A percentile compares a stretch with the other conserved stretches of the same genome.
These are phyloP conservation scores for Lepiota subincarnata DNA, from an alignment of 768 basidiomycete genomes.

Conservation along the genomic window DNA sequence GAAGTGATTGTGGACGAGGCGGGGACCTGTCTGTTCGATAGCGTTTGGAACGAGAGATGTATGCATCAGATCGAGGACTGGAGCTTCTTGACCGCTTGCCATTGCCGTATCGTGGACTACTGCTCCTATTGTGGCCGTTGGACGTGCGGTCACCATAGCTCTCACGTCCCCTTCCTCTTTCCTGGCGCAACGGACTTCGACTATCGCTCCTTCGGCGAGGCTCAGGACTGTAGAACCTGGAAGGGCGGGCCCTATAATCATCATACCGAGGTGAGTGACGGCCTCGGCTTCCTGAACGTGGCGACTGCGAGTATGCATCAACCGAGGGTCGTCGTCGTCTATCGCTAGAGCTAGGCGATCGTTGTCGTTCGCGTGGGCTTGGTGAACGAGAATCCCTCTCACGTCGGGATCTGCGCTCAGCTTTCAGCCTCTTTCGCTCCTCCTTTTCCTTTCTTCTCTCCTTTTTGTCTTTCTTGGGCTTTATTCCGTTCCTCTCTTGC, in stretches of 20 bases:
- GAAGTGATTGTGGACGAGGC: constrained; percentile 20
- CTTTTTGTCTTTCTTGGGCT: constrained; percentile 74
- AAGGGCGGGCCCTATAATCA: constrained; percentile 21
- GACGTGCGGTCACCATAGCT: constrained; percentile 27
- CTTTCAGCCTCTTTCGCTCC: constrained; percentile 39
- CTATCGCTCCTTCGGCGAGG: constrained; percentile 27
- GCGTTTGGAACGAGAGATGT: constrained; percentile 40
- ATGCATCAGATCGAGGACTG: constrained; percentile 20
- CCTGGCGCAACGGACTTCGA: constrained; percentile 21
- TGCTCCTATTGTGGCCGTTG: constrained; percentile 20
- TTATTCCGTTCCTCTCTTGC: constrained; percentile 78
- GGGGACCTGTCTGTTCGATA: constrained; percentile 45
- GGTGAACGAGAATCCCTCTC: constrained; percentile 21
- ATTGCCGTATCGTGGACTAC: constrained; percentile 22
- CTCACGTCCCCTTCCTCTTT: constrained; percentile 21
- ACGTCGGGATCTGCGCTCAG: constrained; percentile 31
- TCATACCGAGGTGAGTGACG: constrained; percentile 29
- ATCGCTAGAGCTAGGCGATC: neutral
- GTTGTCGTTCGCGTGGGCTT: constrained; percentile 13
- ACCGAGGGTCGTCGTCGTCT: too few relatives aligned
- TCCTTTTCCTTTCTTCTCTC: constrained; percentile 50
- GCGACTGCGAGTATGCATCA: constrained; percentile 20
- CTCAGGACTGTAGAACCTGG: constrained; percentile 30
- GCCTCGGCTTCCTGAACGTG: constrained; percentile 42
- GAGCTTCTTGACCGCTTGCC: constrained; percentile 36